A percentile compares a stretch with the other conserved stretches of the same genome.
Evolutionary conservation across 805 yeast genomes (phyloP).

Genomic region (Saccharomyces kudriavzevii): DNA sequence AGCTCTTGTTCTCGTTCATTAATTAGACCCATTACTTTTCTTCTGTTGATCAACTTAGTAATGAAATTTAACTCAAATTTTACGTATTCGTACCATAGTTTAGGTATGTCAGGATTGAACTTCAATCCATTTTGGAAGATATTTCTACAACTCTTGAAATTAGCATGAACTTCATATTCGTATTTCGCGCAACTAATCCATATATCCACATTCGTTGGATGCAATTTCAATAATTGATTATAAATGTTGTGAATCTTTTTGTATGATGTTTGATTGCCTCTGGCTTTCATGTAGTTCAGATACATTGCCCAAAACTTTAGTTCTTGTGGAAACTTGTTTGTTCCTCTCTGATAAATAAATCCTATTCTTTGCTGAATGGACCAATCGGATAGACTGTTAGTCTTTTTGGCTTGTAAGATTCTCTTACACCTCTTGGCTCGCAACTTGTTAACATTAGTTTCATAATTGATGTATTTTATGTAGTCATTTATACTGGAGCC

Average conservation of each 20-base stretch:
- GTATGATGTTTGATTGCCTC: conserved; percentile 47
- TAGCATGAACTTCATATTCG: conserved; percentile 82
- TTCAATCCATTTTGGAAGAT: conserved; percentile 78
- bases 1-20: conserved; percentile 63
- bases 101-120: conserved; percentile 65
- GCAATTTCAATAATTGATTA: conserved; percentile 69
- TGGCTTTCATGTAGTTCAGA: conserved; percentile 55
- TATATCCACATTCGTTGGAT: conserved; percentile 82
- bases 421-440: conserved; percentile 65
- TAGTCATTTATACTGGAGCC: conserved; percentile 75
- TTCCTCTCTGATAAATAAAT: conserved; percentile 77
- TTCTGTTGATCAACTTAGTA: conserved; percentile 72
- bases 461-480: conserved; percentile 71
- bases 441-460: conserved; percentile 66
- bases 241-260: conserved; percentile 69
- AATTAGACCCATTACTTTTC: conserved; percentile 71
- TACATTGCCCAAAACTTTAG: conserved; percentile 71
- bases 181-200: conserved; percentile 95
- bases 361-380: conserved; percentile 74
- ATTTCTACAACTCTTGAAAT: conserved; percentile 80
- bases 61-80: conserved; percentile 83
- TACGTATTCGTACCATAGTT: conserved; percentile 78
- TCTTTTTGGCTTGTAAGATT: conserved; percentile 44
- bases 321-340: conserved; percentile 70
- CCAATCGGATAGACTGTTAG: conserved; percentile 76